These are phyloP conservation scores for Claviceps sp. DNA, from an alignment of 2,329 filamentous ascomycete genomes.

Conservation along the genomic window DNA sequence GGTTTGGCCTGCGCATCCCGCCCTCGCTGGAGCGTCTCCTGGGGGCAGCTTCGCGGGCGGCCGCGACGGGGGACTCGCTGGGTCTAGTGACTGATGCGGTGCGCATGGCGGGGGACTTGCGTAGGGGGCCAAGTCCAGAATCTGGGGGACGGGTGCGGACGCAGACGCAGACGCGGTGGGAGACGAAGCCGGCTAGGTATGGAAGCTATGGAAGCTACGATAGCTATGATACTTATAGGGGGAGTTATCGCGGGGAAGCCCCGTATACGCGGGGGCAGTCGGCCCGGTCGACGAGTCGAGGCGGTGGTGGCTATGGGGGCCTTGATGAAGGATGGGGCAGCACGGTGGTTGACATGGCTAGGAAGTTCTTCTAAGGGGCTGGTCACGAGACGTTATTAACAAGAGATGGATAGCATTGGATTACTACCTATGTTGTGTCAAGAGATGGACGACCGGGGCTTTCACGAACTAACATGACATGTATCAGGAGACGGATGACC, in stretches of 20 bases:
- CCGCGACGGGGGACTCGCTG: conserved; percentile 31
- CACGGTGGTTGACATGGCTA: conserved; percentile 25
- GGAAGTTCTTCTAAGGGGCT: conserved; percentile 26
- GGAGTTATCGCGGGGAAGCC: conserved; percentile 10
- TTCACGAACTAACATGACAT: too few relatives aligned
- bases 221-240: background rate
- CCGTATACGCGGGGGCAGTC: background rate
- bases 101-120: conserved; percentile 32
- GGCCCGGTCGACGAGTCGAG: background rate
- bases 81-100: conserved; percentile 43
- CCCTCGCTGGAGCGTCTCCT: conserved; percentile 45
- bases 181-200: too few relatives aligned
- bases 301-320: conserved; percentile 9
- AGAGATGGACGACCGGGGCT: too few relatives aligned
- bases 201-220: conserved; percentile 14
- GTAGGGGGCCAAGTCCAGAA: too few relatives aligned
- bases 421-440: background rate
- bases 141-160: too few relatives aligned
- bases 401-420: too few relatives aligned
- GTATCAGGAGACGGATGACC: too few relatives aligned
- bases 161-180: too few relatives aligned
- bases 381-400: background rate
- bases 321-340: conserved; percentile 16
- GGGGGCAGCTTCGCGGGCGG: conserved; percentile 36
- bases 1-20: conserved; percentile 69